Base-by-base conservation (phyloP, 495 filamentous ascomycete species). In the Podospora pseudoanserina region DNA sequence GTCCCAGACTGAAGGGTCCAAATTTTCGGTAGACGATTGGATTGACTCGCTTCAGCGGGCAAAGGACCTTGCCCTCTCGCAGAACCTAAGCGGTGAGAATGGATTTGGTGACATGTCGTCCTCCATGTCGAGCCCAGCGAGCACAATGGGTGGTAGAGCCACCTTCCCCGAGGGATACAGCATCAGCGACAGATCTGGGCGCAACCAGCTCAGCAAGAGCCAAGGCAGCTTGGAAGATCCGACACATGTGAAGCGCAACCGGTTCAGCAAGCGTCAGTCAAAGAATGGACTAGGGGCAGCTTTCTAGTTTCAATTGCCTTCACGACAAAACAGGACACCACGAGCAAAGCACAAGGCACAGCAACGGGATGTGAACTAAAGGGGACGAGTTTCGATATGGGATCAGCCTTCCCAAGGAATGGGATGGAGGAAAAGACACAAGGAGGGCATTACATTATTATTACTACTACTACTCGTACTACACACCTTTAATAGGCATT, bases 241-340 rank as follows among this genome's bases (percentile, higher is more conserved):
- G 19, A 73, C 84, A 18, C 72, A 71, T 49, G 74, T 79, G 32
- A 84, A 84, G 72, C 86, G 88, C 63, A 92, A 96, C 76, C 84
- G 93, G 44, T 97, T 97, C 79, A 94, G 91, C 77, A 92, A 92
- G 75, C 84, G 94, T 68, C 91, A 95, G 79, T 93, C 90, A 7
- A 97, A 96, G 80, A 95, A 90, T 74, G 93, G 93, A 20, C 83
- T 97, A 28, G 91, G 92, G 15, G 89, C 93, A 49, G 71, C 75
- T 28, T 77, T 77, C 60, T 77, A 26, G 59, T 55, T 32, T 6
- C 27, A 27, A n/a, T 61, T 44, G 23, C 18, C 23, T 5, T 49
- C 60, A 28, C 64, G 27, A 53, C 26, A 23, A 55, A 13, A 30
- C 7, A 19, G n/a, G 58, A 18, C 15, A 20, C 23, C 55, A 58